Percentiles rank a stretch among this genome's conserved stretches.
Evolutionary conservation across 78 protist species (phyloP).

Genomic region (Dictyostelium brefeldianum): DNA sequence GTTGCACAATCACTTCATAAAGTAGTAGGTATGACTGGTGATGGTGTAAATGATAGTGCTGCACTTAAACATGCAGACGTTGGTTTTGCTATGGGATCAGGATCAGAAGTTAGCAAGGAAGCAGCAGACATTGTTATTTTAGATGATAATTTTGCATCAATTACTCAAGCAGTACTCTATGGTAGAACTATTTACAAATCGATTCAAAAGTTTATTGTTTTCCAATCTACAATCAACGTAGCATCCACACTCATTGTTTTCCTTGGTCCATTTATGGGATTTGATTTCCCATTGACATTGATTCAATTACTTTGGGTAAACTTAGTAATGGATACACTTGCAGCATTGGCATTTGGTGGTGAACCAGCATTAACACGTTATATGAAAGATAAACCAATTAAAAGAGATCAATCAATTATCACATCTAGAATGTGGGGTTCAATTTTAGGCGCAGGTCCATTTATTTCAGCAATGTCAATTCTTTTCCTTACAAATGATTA

Average conservation of each 20-base stretch:
- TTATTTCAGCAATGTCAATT: conserved; percentile 65
- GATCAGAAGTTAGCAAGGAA: conserved; percentile 95
- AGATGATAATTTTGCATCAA: conserved; percentile 95
- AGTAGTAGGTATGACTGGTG: conserved; percentile 98
- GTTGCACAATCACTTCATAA: conserved; percentile 83
- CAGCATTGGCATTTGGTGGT: conserved; percentile 95
- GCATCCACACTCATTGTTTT: conserved; percentile 90
- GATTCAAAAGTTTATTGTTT: conserved; percentile 90
- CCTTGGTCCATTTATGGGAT: conserved; percentile 88
- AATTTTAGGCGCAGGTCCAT: conserved; percentile 81
- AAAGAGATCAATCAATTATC: conserved; percentile 78
- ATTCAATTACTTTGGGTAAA: conserved; percentile 96
- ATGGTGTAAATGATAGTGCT: conserved; percentile 91
- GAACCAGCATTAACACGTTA: conserved; percentile 91
- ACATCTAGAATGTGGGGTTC: conserved; percentile 83
- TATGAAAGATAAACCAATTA: conserved; percentile 85
- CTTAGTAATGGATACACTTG: conserved; percentile 95
- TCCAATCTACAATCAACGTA: conserved; percentile 93
- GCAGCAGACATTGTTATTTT: conserved; percentile 95
- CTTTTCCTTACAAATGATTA: conserved; percentile 49
- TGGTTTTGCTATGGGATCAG: conserved; percentile 94
- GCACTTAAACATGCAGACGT: conserved; percentile 94
- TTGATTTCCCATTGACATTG: conserved; percentile 89
- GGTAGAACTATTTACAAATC: conserved; percentile 91
- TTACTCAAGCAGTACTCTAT: conserved; percentile 91